phyloP scores from a whole-genome alignment of 164 flowering plant genomes.

The Magnolia kwangsiensis region DNA sequence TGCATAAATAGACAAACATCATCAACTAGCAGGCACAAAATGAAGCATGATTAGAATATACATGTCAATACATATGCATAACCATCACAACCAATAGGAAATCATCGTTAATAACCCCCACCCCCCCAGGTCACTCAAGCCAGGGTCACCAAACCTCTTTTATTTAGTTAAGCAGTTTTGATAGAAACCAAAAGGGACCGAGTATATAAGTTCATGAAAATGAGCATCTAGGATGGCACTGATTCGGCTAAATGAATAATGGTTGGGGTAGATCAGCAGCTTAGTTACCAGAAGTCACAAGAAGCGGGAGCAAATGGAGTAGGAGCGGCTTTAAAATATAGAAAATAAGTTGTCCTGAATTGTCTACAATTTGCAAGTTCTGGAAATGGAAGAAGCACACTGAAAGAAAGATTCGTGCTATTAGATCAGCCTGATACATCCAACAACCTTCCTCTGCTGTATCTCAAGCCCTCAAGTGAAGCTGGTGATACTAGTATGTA shows the following conservation, averaged over 20 bases:
- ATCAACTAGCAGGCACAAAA: slow-evolving; percentile 17
- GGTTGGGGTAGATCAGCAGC: not conserved
- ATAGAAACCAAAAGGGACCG: not conserved
- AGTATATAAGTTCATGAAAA: not conserved
- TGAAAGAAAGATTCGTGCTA: not conserved
- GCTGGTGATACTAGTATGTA: too few species aligned
- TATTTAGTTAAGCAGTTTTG: not conserved
- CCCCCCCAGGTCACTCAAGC: not conserved
- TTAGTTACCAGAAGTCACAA: not conserved
- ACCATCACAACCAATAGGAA: not conserved
- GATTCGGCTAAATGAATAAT: not conserved
- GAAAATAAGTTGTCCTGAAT: not conserved
- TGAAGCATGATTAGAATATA: not conserved
- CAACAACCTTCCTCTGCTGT: too few species aligned
- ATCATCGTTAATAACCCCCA: not conserved
- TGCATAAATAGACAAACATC: slow-evolving; percentile 25
- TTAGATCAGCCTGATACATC: too few species aligned
- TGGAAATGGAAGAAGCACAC: not conserved
- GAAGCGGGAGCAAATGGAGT: not conserved
- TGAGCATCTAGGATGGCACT: not conserved
- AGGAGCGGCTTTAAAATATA: not conserved
- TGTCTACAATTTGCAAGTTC: not conserved
- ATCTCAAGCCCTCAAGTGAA: too few species aligned
- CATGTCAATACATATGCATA: not conserved
- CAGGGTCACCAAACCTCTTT: not conserved